phyloP scores from a whole-genome alignment of 164 flowering plant species.

The Vitis cinerea region DNA sequence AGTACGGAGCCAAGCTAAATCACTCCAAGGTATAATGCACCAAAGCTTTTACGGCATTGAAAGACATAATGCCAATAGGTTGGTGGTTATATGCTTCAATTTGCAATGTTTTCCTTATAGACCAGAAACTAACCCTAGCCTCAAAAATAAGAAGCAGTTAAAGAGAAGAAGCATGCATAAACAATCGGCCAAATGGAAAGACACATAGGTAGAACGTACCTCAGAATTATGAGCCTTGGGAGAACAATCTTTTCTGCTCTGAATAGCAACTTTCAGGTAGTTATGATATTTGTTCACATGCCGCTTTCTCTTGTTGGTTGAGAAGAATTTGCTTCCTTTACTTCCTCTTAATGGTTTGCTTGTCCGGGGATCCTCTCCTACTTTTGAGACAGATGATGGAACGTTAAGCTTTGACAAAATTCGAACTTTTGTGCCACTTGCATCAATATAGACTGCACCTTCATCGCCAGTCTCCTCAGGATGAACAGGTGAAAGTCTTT shows the following conservation, averaged over 20 bases:
- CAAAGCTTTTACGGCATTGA: not conserved
- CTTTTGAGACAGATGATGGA: slow-evolving; percentile 21
- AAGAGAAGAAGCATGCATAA: not conserved
- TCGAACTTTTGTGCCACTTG: slow-evolving; percentile 73
- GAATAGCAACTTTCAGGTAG: slow-evolving; percentile 35
- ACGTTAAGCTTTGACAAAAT: slow-evolving; percentile 64
- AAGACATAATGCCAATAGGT: not conserved
- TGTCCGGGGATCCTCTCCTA: slow-evolving; percentile 26
- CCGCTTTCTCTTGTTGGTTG: slow-evolving; percentile 35
- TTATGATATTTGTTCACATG: slow-evolving; percentile 33
- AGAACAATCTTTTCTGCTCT: slow-evolving; percentile 28
- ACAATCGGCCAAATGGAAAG: not conserved
- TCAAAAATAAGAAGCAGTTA: not conserved
- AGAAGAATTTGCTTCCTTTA: slow-evolving; percentile 34
- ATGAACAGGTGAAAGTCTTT: slow-evolving; percentile 20
- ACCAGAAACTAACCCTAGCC: not conserved
- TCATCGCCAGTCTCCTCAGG: slow-evolving; percentile 37
- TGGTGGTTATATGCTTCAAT: not conserved
- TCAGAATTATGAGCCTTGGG: slow-evolving; percentile 25
- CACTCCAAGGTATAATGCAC: not conserved
- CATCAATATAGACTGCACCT: slow-evolving; percentile 75
- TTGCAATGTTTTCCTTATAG: not conserved
- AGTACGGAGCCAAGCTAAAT: too few species aligned
- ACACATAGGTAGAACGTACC: slow-evolving; percentile 33
- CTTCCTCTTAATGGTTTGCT: slow-evolving; percentile 31